A percentile compares a stretch with the other conserved stretches of the same genome.
phyloP scores from a whole-genome alignment of 1,284 basidiomycete genomes.

The Neolentinus lepideus region DNA sequence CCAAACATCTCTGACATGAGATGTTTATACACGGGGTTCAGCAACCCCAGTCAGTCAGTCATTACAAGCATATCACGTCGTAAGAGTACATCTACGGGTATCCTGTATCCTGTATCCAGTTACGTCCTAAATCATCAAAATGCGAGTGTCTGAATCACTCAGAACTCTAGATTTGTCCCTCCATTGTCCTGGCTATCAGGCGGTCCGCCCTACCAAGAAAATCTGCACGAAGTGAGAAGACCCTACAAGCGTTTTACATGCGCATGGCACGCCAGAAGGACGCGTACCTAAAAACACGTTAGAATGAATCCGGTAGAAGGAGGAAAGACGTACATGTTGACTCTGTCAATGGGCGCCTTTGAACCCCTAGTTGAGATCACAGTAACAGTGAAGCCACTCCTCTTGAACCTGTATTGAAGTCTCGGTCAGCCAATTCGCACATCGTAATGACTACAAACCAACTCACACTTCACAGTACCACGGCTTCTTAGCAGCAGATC shows the following conservation, averaged over 20 bases:
- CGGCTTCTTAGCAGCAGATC: constrained; percentile 63
- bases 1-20: no score
- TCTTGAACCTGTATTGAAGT: constrained; percentile 25
- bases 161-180: no score
- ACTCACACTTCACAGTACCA: constrained; percentile 60
- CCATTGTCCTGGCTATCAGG: no score
- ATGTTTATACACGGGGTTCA: no score
- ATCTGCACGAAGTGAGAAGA: no score
- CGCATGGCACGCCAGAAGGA: constrained; percentile 4
- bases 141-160: no score
- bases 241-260: background rate
- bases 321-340: constrained; percentile 47
- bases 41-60: no score
- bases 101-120: no score
- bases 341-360: constrained; percentile 48
- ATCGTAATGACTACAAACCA: background rate
- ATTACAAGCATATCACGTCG: no score
- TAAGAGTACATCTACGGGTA: no score
- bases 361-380: constrained; percentile 35
- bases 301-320: background rate
- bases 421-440: constrained; percentile 10
- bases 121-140: no score
- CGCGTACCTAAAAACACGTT: constrained; percentile 1
- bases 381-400: constrained; percentile 39
- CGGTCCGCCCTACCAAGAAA: no score